These are phyloP conservation scores for Umbelopsis sp. DNA, from an alignment of 371 early-diverging fungal species.

Conservation along the genomic window DNA sequence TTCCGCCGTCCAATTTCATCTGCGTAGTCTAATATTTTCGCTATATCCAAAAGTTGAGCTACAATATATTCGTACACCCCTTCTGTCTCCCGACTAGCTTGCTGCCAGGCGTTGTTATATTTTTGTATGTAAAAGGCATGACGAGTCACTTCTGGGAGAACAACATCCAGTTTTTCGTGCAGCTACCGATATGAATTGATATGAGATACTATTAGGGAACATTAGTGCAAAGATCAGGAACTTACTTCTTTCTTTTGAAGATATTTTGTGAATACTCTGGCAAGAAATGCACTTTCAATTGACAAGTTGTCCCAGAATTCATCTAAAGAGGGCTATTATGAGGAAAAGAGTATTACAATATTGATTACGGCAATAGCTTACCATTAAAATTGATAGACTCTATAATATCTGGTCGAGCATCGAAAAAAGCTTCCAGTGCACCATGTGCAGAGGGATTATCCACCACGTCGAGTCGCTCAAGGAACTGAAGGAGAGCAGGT, in stretches of 20 bases:
- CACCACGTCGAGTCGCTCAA: slow-evolving; percentile 83
- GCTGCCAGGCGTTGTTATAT: slow-evolving; percentile 63
- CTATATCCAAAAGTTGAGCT: slow-evolving; percentile 75
- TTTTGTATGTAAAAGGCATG: slow-evolving; percentile 73
- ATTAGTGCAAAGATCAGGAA: background rate
- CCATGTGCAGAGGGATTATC: slow-evolving; percentile 70
- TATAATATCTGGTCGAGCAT: slow-evolving; percentile 66
- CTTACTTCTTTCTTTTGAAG: slow-evolving; percentile 54
- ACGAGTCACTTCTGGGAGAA: slow-evolving; percentile 74
- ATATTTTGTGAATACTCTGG: slow-evolving; percentile 64
- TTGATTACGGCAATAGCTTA: slow-evolving; percentile 18
- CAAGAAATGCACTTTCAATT: slow-evolving; percentile 78
- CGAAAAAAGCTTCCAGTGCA: slow-evolving; percentile 69
- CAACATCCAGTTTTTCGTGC: slow-evolving; percentile 64
- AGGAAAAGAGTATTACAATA: background rate
- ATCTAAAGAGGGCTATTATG: slow-evolving; percentile 33
- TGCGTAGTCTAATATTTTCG: slow-evolving; percentile 77
- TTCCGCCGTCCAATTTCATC: slow-evolving; percentile 87
- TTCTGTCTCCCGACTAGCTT: slow-evolving; percentile 63
- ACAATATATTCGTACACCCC: slow-evolving; percentile 77
- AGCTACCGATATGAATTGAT: slow-evolving; percentile 30
- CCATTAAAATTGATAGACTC: slow-evolving; percentile 63
- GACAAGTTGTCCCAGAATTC: slow-evolving; percentile 80
- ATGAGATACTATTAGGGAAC: too few relatives aligned
- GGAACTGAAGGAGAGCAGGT: slow-evolving; percentile 43